phyloP scores from a whole-genome alignment of 208 protist species.

The Crithidia sp. region DNA sequence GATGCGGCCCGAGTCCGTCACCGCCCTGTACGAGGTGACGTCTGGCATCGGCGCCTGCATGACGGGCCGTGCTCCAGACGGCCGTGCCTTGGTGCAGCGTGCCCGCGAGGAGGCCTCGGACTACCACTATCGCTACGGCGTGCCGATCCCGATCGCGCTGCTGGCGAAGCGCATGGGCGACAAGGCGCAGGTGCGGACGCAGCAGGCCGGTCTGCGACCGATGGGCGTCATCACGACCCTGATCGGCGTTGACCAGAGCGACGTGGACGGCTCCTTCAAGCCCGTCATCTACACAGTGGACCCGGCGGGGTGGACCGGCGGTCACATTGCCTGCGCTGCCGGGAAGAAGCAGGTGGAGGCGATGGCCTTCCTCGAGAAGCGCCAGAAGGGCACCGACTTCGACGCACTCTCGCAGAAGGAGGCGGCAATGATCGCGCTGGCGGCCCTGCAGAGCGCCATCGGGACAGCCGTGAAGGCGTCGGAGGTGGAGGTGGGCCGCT shows the following conservation, averaged over 20 bases:
- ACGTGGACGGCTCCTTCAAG: constrained; percentile 68
- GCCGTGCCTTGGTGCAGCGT: constrained; percentile 91
- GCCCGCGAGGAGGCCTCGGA: constrained; percentile 95
- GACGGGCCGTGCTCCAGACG: constrained; percentile 95
- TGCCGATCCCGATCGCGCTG: constrained; percentile 95
- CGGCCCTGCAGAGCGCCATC: constrained; percentile 79
- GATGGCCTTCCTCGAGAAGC: constrained; percentile 97
- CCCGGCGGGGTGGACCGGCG: constrained; percentile 93
- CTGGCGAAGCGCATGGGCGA: constrained; percentile 97
- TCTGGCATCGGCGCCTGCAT: constrained; percentile 95
- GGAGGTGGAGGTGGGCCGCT: constrained; percentile 87
- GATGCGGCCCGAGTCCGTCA: constrained; percentile 95
- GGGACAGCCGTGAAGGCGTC: constrained; percentile 72
- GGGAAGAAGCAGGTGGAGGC: constrained; percentile 97
- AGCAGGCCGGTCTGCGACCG: constrained; percentile 96
- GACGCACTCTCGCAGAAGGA: constrained; percentile 78
- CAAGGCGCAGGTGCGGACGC: constrained; percentile 97
- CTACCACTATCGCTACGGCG: constrained; percentile 96
- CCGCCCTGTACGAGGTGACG: constrained; percentile 95
- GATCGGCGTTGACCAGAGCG: constrained; percentile 94
- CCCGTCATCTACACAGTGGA: constrained; percentile 96
- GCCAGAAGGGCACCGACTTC: constrained; percentile 90
- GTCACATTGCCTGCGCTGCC: constrained; percentile 90
- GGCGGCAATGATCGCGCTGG: constrained; percentile 83
- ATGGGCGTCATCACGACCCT: constrained; percentile 94